phyloP scores from a whole-genome alignment of 2,329 filamentous ascomycete genomes.

The Parastagonospora nodorum region DNA sequence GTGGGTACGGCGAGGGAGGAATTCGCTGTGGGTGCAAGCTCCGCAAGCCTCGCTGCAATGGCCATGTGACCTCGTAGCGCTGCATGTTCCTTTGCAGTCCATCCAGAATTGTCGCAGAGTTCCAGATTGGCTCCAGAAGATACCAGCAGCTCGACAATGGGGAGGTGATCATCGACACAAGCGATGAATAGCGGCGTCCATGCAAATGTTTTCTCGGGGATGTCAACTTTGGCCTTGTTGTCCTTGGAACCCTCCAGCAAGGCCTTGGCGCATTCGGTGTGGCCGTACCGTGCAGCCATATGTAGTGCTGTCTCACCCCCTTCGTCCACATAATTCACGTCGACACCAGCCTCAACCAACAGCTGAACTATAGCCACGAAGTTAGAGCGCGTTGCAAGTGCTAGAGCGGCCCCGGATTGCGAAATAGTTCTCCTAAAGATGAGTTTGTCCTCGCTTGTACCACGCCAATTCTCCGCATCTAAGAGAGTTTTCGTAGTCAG shows the following conservation, averaged over 20 bases:
- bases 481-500: slow-evolving; percentile 82
- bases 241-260: slow-evolving; percentile 71
- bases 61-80: slow-evolving; percentile 84
- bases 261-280: slow-evolving; percentile 77
- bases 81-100: slow-evolving; percentile 93
- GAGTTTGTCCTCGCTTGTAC: slow-evolving; percentile 64
- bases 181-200: slow-evolving; percentile 97
- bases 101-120: slow-evolving; percentile 82
- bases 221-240: slow-evolving; percentile 76
- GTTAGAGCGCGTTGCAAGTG: slow-evolving; percentile 86
- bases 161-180: slow-evolving; percentile 82
- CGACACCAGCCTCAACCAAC: slow-evolving; percentile 85
- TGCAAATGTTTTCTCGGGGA: slow-evolving; percentile 80
- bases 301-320: slow-evolving; percentile 91
- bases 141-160: slow-evolving; percentile 76
- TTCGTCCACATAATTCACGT: slow-evolving; percentile 91
- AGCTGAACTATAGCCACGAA: slow-evolving; percentile 83
- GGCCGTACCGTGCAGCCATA: slow-evolving; percentile 86
- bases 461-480: slow-evolving; percentile 78
- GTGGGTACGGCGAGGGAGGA: slow-evolving; percentile 30
- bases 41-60: slow-evolving; percentile 72
- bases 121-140: slow-evolving; percentile 77
- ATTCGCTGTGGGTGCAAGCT: slow-evolving; percentile 54
- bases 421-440: slow-evolving; percentile 71
- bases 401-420: slow-evolving; percentile 85